phyloP scores from a whole-genome alignment of 805 yeast species.

The Candida coleopterorum region DNA sequence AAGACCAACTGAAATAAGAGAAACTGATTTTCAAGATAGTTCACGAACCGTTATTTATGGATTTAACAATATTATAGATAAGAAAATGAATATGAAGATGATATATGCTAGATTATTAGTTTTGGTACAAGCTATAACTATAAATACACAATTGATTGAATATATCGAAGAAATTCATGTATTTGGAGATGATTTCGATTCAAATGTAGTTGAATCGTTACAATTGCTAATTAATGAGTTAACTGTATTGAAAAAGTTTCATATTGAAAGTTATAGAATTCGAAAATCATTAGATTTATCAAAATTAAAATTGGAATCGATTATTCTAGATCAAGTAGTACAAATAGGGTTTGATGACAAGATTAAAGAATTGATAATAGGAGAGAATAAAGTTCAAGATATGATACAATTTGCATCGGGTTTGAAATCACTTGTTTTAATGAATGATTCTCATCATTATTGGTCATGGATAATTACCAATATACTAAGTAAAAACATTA shows the following conservation, averaged over 20 bases:
- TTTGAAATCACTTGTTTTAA: conserved; percentile 15
- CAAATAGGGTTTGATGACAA: conserved; percentile 6
- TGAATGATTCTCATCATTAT: conserved; percentile 10
- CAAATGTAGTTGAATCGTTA: conserved; percentile 1
- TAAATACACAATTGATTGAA: conserved; percentile 22
- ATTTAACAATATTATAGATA: conserved; percentile 7
- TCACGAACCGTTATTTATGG: conserved; percentile 24
- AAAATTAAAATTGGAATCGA: conserved; percentile 11
- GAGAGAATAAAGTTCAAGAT: background rate
- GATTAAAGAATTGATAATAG: conserved; percentile 8
- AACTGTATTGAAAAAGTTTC: conserved; percentile 11
- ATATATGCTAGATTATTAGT: conserved; percentile 24
- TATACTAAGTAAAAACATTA: background rate
- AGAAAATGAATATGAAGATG: conserved; percentile 19
- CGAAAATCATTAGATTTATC: conserved; percentile 10
- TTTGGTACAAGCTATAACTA: conserved; percentile 18
- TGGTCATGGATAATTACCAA: conserved; percentile 14
- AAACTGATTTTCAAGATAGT: conserved; percentile 19
- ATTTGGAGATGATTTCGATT: conserved; percentile 9
- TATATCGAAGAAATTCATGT: conserved; percentile 17
- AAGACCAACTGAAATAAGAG: conserved; percentile 6
- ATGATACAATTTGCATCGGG: background rate
- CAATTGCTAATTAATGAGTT: conserved; percentile 6
- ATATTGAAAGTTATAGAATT: conserved; percentile 15
- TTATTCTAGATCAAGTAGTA: conserved; percentile 18